Evolutionary conservation across 495 filamentous ascomycete genomes (phyloP).

Genomic region (Niebla homalea): DNA sequence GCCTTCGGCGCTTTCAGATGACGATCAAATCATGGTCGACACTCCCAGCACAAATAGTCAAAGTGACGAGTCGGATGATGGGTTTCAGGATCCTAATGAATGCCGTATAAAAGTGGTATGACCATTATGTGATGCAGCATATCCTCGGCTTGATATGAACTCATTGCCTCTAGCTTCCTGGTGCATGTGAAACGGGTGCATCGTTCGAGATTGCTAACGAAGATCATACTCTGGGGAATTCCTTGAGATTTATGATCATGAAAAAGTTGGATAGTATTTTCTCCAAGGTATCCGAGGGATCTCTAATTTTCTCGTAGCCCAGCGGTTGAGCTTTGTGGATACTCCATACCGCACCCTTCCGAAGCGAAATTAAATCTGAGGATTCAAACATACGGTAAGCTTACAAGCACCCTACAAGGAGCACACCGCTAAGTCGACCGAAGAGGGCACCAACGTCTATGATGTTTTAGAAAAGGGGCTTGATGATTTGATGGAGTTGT

Average conservation of each 20-base stretch:
- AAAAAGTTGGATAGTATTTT: slow-evolving; percentile 63
- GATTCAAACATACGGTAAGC: slow-evolving; percentile 84
- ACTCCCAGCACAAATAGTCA: background rate
- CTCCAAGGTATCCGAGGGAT: background rate
- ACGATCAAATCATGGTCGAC: slow-evolving; percentile 6
- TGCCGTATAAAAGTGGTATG: no score
- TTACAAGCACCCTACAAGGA: background rate
- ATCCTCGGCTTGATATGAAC: no score
- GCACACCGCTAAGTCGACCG: slow-evolving; percentile 1
- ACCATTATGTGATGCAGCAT: no score
- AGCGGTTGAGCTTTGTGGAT: slow-evolving; percentile 92
- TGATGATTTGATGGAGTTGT: slow-evolving; percentile 73
- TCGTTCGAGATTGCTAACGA: slow-evolving; percentile 85
- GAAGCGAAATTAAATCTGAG: slow-evolving; percentile 92
- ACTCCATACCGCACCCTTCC: slow-evolving; percentile 93
- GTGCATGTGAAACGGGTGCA: slow-evolving; percentile 55
- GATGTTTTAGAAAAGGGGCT: slow-evolving; percentile 84
- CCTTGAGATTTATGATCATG: slow-evolving; percentile 89
- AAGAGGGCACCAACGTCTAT: slow-evolving; percentile 67
- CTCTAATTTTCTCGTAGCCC: slow-evolving; percentile 34
- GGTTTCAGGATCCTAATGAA: slow-evolving; percentile 2
- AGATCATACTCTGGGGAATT: slow-evolving; percentile 91
- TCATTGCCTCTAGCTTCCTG: slow-evolving; percentile 41
- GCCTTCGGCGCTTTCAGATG: slow-evolving; percentile 4
- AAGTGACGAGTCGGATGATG: background rate